phyloP scores from a whole-genome alignment of 306 rosid genomes.

The Fagus sylvatica region DNA sequence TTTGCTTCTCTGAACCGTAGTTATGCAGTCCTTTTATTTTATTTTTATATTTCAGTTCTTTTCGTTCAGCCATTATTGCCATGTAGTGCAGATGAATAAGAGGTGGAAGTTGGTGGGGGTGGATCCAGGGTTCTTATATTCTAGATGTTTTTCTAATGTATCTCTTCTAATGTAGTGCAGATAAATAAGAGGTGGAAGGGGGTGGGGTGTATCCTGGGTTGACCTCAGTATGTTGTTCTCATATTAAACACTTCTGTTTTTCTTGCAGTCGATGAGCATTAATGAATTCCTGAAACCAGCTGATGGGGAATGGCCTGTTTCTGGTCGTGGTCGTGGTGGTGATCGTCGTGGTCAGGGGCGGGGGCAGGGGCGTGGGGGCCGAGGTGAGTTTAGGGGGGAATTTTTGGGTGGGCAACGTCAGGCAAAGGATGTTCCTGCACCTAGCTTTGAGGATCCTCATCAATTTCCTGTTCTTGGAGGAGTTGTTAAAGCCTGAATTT shows the following conservation, averaged over 20 bases:
- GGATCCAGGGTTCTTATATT: background rate
- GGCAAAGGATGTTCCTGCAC: background rate
- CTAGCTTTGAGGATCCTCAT: background rate
- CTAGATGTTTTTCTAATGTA: background rate
- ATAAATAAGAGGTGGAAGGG: background rate
- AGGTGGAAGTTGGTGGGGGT: background rate
- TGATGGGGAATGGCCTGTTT: background rate
- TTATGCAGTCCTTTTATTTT: background rate
- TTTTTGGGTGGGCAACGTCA: background rate
- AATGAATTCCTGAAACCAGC: constrained; percentile 6
- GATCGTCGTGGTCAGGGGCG: background rate
- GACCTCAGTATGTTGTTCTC: background rate
- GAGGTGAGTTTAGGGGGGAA: background rate
- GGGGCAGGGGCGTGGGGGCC: background rate
- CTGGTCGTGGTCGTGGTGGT: background rate
- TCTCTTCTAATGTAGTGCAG: background rate
- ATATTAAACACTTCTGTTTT: background rate
- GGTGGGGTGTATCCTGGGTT: background rate
- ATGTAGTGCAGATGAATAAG: background rate
- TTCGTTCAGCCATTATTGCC: too few species aligned
- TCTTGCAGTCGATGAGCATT: background rate
- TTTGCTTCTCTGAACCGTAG: background rate
- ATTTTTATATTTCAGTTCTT: background rate
- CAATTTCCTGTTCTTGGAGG: constrained; percentile 9
- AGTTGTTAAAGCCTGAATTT: background rate